These are phyloP conservation scores for Penicillium sp. DNA, from an alignment of 2,329 filamentous ascomycete genomes.

Conservation along the genomic window DNA sequence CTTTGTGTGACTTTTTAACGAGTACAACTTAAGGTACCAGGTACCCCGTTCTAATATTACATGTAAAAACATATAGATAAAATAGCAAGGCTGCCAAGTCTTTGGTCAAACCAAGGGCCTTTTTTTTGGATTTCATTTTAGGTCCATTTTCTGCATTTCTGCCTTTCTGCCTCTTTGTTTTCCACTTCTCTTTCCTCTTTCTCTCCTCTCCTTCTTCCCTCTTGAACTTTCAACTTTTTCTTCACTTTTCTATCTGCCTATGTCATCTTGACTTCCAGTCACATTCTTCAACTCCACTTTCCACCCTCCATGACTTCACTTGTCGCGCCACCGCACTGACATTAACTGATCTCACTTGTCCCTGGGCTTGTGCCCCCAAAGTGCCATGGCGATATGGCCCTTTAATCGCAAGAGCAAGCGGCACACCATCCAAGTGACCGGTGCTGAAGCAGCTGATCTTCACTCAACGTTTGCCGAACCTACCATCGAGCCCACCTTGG, in stretches of 20 bases:
- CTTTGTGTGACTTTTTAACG: too few species aligned
- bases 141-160: background rate
- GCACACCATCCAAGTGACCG: slow-evolving; percentile 57
- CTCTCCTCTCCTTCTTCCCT: slow-evolving; percentile 10
- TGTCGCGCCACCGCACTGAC: slow-evolving; percentile 14
- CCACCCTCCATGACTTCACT: slow-evolving; percentile 28
- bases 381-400: slow-evolving; percentile 74
- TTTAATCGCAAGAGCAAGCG: slow-evolving; percentile 73
- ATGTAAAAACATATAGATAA: too few species aligned
- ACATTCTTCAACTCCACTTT: background rate
- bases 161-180: background rate
- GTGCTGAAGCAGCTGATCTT: slow-evolving; percentile 47
- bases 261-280: background rate
- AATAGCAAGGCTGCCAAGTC: too few species aligned
- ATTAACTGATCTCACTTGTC: slow-evolving; percentile 20
- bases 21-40: too few species aligned
- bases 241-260: background rate
- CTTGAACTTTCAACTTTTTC: background rate
- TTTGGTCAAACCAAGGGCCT: slow-evolving; percentile 10
- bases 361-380: slow-evolving; percentile 14
- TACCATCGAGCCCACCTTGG: slow-evolving; percentile 25
- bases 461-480: slow-evolving; percentile 35
- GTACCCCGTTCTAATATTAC: too few species aligned
- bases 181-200: slow-evolving; percentile 11
- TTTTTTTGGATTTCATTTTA: background rate